Base-by-base conservation (phyloP, 768 basidiomycete species). In the Imleria badia region DNA sequence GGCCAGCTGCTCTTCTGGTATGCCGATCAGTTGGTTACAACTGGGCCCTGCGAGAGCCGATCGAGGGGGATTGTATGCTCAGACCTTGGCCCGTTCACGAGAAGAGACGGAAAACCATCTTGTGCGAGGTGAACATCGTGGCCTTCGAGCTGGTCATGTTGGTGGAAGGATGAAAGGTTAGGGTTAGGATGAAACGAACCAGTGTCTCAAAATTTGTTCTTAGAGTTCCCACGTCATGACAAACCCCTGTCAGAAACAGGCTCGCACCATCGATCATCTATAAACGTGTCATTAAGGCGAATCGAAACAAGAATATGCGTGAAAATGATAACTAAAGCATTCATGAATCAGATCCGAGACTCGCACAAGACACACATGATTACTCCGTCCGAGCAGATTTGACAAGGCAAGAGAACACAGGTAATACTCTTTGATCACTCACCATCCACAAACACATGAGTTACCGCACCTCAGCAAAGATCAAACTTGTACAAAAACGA, bases 61-160 rank as follows among this genome's bases (percentile, higher is more conserved):
- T 81, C 78, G 54, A 77, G 78, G 78, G 78, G 80, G 81, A 81
- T 71, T 79, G 58, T 66, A 81, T 78, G 69, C 84, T 87, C 85
- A 85, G 84, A 87, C 82, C 83, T 87, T 87, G 77, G 79, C 84
- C 83, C 83, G 84, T 83, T 86, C 82, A 82, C 77, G 68, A 84
- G 60, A 51, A 54, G 61, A 63, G 65, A 72, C 52, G 56, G 45
- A 12, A 30, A 31, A 34, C 23, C 62, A 60, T 75, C 76, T 73
- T 76, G 83, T 81, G 60, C 63, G 82, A 67, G 61, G 72, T 81
- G 82, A 86, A 83, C 81, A 70, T 83, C 79, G 83, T 80, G 77
- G 81, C 81, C 76, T 86, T 86, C 61, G 71, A 67, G 65, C 77
- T 78, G 73, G 56, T 59, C 51, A 38, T 29, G 39, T 31, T 9